Evolutionary conservation across 306 rosid species (phyloP).

Genomic region (Corylus heterophylla): DNA sequence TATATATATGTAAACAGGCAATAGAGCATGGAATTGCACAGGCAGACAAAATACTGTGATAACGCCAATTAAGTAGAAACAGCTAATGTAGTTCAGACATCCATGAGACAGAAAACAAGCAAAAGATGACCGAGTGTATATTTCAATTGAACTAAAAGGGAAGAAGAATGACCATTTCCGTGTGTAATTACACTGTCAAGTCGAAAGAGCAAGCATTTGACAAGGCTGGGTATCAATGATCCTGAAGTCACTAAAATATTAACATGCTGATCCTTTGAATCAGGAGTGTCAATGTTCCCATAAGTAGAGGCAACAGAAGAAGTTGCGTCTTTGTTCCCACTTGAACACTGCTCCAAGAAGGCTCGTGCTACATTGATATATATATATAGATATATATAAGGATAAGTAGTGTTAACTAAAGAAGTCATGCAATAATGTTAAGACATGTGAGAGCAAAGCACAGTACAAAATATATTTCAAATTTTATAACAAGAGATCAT

Average conservation of each 20-base stretch:
- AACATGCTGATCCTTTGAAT: conserved; percentile 42
- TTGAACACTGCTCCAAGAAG: conserved; percentile 72
- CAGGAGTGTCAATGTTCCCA: conserved; percentile 35
- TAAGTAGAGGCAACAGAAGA: conserved; percentile 45
- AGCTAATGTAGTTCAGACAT: neutral
- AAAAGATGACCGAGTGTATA: neutral
- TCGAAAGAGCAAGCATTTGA: conserved; percentile 85
- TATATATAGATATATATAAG: neutral
- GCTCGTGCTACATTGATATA: conserved; percentile 53
- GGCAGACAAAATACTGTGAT: neutral
- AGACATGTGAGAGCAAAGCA: neutral
- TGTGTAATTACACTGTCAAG: conserved; percentile 60
- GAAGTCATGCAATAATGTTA: conserved; percentile 15
- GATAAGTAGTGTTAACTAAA: conserved; percentile 20
- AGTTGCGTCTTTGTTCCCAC: conserved; percentile 40
- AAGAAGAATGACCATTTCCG: conserved; percentile 61
- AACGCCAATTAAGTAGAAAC: neutral
- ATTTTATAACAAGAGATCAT: neutral
- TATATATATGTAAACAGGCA: no score
- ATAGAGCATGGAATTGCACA: neutral
- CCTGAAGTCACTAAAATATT: conserved; percentile 92
- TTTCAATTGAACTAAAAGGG: conserved; percentile 12
- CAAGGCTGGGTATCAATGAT: conserved; percentile 84
- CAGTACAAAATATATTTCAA: neutral
- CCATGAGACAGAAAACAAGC: conserved; percentile 2